Base-by-base conservation (phyloP, 139 green algal genomes). In the Coelastrella sp. region DNA sequence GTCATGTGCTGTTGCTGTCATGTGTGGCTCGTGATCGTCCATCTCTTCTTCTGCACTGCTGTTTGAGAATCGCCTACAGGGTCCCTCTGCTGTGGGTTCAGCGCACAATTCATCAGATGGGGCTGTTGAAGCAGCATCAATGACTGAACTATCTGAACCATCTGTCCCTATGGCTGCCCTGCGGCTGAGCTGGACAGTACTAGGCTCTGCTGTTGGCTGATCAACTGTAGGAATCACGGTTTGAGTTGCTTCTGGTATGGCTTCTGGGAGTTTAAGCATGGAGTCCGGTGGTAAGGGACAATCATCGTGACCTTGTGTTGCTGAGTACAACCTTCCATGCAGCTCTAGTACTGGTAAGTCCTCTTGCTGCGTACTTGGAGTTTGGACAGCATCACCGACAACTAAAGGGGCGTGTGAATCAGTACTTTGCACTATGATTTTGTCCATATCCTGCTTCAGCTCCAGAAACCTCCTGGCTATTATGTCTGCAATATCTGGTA, bases 381-480 rank as follows among this genome's bases (percentile, higher is more conserved):
- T 80, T 15, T 67, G 45, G 5, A 40, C 62, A 21, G 53, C 30
- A 1, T 64, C 19, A 1, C 19, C 30, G 2, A 27, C 7, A n/a
- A 64, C 53, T 64, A 1, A 13, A 32, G 53, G 6, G 30, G 19
- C 5, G 19, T 19, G 30, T 32, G 53, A 15, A 8, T 8, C 53
- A 32, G 53, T 64, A 27, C 7, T 64, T 27, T 64, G 2, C 19
- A 64, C 53, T 17, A 82, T 60, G 7, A 82, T 69, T 4, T 64
- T 82, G 75, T 82, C 75, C 75, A 82, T 69, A 25, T 82, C 75
- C 19, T 71, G 25, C 75, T 53, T 69, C 13, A 82, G 32, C 21
- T 82, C 75, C 23, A 8, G 53, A 35, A 82, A 82, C 35, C 17
- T 43, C 3, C n/a, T 51, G 21, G 75, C 53, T 7, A 82, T 34